Evolutionary conservation across 805 yeast species (phyloP).

Genomic region (Blastobotrys attinorum): DNA sequence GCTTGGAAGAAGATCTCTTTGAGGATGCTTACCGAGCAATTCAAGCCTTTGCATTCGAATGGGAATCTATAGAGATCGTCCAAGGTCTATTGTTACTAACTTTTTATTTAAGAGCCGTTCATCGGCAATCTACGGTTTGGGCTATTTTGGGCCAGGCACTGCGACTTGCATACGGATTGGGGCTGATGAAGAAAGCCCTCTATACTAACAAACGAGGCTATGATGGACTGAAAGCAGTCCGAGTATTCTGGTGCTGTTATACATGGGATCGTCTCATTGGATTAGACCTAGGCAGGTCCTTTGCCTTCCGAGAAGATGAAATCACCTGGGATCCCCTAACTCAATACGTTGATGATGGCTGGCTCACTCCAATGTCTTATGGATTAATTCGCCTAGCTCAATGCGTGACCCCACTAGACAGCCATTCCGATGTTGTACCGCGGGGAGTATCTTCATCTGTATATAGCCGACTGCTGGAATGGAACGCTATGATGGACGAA

Average conservation of each 20-base stretch:
- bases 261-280: slow-evolving; percentile 47
- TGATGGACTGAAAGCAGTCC: slow-evolving; percentile 40
- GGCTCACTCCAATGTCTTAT: slow-evolving; percentile 36
- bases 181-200: slow-evolving; percentile 28
- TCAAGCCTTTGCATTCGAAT: slow-evolving; percentile 38
- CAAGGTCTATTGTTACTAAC: slow-evolving; percentile 44
- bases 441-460: slow-evolving; percentile 5
- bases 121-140: slow-evolving; percentile 39
- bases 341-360: slow-evolving; percentile 34
- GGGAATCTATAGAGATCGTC: slow-evolving; percentile 44
- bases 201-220: slow-evolving; percentile 15
- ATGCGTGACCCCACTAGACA: slow-evolving; percentile 8
- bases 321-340: slow-evolving; percentile 24
- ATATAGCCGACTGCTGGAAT: slow-evolving; percentile 10
- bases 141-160: slow-evolving; percentile 37
- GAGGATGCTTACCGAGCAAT: slow-evolving; percentile 34
- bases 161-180: slow-evolving; percentile 39
- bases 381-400: slow-evolving; percentile 15
- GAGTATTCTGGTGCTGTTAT: slow-evolving; percentile 50
- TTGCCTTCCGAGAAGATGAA: slow-evolving; percentile 32
- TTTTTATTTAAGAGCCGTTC: slow-evolving; percentile 36
- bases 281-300: slow-evolving; percentile 43
- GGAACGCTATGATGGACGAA: slow-evolving; percentile 15
- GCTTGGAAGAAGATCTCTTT: slow-evolving; percentile 38
- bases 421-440: neutral